Conservation (phyloP, 1,139 yeast genomes). For the Saccharomycopsis hybrid region DNA sequence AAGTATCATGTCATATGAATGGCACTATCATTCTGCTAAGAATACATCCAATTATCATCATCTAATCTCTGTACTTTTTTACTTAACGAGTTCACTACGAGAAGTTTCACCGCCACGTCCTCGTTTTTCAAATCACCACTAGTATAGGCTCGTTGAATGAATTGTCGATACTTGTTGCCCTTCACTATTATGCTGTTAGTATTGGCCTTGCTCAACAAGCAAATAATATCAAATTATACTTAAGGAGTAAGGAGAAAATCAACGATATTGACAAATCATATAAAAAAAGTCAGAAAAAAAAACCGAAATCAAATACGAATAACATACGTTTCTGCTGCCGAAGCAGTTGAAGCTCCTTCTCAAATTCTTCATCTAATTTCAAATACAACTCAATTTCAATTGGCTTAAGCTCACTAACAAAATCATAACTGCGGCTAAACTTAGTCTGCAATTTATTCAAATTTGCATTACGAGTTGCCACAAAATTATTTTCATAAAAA, state of each 20-base stretch:
- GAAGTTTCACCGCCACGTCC: neutral
- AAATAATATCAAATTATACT: too few species aligned
- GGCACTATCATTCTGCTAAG: too few species aligned
- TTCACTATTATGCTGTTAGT: neutral
- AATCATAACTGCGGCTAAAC: slow-evolving; percentile 15
- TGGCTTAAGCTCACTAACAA: slow-evolving; percentile 7
- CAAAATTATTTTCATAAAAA: neutral
- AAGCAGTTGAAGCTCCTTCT: neutral
- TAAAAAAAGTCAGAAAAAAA: too few species aligned
- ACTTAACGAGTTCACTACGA: neutral
- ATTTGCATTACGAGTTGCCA: neutral
- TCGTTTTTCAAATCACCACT: neutral
- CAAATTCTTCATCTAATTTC: slow-evolving; percentile 12
- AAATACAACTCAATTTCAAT: slow-evolving; percentile 13
- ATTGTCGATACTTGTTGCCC: neutral
- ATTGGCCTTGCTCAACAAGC: too few species aligned
- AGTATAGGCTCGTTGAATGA: neutral
- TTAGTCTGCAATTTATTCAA: slow-evolving; percentile 6
- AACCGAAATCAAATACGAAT: too few species aligned
- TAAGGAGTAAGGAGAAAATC: too few species aligned
- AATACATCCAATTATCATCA: slow-evolving; percentile 6
- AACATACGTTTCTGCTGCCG: neutral
- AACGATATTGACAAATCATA: too few species aligned
- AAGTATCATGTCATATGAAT: too few species aligned
- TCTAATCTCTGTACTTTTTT: slow-evolving; percentile 1